phyloP scores from a whole-genome alignment of 2,329 filamentous ascomycete genomes.

The Dactylellina haptotyla region DNA sequence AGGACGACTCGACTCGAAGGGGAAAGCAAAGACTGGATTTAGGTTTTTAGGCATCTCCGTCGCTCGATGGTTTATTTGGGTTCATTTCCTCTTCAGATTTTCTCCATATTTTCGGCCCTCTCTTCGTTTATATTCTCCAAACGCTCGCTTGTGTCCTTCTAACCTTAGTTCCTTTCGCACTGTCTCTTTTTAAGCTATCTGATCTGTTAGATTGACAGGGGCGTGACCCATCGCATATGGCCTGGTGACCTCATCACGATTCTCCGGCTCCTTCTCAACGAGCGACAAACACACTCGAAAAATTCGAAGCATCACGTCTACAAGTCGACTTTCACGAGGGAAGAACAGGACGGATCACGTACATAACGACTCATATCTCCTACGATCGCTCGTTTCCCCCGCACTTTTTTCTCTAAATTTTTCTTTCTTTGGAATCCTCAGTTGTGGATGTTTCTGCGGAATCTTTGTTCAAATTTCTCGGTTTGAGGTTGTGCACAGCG shows the following conservation, averaged over 20 bases:
- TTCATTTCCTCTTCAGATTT: conserved; percentile 8
- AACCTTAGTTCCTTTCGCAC: neutral
- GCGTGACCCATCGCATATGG: conserved; percentile 42
- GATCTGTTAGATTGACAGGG: conserved; percentile 22
- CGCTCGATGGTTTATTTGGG: neutral
- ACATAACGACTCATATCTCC: neutral
- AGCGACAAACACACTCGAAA: conserved; percentile 9
- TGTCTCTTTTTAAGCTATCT: too few species aligned
- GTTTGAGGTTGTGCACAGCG: neutral
- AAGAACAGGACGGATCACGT: neutral
- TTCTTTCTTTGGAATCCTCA: neutral
- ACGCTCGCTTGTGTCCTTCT: neutral
- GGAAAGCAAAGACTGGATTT: neutral
- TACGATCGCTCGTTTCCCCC: conserved; percentile 18
- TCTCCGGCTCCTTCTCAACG: conserved; percentile 2
- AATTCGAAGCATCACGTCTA: neutral
- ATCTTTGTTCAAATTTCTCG: neutral
- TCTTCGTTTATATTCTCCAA: neutral
- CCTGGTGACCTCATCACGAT: conserved; percentile 54
- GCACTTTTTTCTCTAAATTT: neutral
- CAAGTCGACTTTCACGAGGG: neutral
- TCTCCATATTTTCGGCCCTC: neutral
- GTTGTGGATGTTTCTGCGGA: neutral
- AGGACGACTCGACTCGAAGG: too few species aligned
- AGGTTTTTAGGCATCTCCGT: neutral